These are phyloP conservation scores for Vigna unguiculata DNA, from an alignment of 306 rosid genomes.

Conservation along the genomic window DNA sequence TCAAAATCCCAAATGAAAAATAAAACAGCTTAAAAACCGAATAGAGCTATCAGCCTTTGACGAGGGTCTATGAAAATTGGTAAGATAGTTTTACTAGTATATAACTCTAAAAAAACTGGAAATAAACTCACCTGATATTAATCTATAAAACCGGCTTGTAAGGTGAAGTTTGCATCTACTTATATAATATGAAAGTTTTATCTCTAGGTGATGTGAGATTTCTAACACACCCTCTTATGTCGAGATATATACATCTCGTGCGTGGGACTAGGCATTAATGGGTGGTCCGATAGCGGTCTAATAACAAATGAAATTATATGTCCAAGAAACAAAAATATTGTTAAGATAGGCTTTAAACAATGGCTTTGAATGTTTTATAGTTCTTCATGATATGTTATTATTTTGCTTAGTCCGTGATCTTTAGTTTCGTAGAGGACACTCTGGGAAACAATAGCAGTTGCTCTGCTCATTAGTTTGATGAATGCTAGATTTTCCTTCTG, in stretches of 20 bases:
- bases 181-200: no score
- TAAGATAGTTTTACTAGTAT: background rate
- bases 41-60: background rate
- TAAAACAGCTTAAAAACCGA: background rate
- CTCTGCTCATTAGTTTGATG: background rate
- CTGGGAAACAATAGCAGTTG: background rate
- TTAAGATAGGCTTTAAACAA: no score
- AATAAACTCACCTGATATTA: background rate
- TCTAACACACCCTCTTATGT: no score
- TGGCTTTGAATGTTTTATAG: no score
- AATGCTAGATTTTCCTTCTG: slow-evolving; percentile 22
- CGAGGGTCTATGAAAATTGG: background rate
- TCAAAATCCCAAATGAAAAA: background rate
- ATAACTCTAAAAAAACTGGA: slow-evolving; percentile 2
- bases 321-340: no score
- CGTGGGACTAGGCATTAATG: no score
- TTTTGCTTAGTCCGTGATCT: background rate
- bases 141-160: no score
- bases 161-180: no score
- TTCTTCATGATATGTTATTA: background rate
- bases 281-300: no score
- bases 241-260: no score
- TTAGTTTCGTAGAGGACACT: background rate
- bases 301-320: no score
- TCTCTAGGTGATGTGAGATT: no score